These are phyloP conservation scores for Cylindrotheca closterium DNA, from an alignment of 108 stramenopile species.

Conservation along the genomic window DNA sequence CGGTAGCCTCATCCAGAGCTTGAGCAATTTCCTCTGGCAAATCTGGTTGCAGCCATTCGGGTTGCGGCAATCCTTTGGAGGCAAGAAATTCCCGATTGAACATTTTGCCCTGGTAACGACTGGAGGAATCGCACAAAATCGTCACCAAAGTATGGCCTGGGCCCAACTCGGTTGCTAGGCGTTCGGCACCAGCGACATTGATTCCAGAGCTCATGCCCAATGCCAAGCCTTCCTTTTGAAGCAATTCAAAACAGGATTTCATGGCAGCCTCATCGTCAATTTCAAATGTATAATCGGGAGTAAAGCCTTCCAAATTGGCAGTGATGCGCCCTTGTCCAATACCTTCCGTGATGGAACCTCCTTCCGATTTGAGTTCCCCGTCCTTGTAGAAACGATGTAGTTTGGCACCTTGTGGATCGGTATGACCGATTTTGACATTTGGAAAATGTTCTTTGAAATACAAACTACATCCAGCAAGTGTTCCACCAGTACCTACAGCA, in stretches of 20 bases:
- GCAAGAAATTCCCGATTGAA: constrained; percentile 51
- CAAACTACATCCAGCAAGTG: constrained; percentile 71
- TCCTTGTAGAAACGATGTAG: constrained; percentile 23
- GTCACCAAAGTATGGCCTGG: constrained; percentile 62
- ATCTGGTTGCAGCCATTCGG: constrained; percentile 11
- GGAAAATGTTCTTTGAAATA: constrained; percentile 74
- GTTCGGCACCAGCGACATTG: constrained; percentile 56
- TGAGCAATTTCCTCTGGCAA: constrained; percentile 10
- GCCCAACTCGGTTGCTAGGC: constrained; percentile 41
- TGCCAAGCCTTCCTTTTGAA: constrained; percentile 60
- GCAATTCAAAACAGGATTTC: constrained; percentile 53
- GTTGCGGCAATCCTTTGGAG: constrained; percentile 38
- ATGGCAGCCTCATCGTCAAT: constrained; percentile 33
- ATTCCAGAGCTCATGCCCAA: constrained; percentile 65
- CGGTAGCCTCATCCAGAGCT: constrained; percentile 10
- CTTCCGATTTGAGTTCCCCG: constrained; percentile 40
- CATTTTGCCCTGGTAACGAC: constrained; percentile 46
- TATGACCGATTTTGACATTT: constrained; percentile 64
- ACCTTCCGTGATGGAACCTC: constrained; percentile 55
- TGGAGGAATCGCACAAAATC: constrained; percentile 59
- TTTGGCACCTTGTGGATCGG: constrained; percentile 64
- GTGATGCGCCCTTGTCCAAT: constrained; percentile 77
- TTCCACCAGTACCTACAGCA: constrained; percentile 87
- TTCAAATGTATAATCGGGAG: constrained; percentile 22
- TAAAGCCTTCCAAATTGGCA: constrained; percentile 50